Conservation (phyloP, 495 filamentous ascomycete species). For the Zalerion maritima region DNA sequence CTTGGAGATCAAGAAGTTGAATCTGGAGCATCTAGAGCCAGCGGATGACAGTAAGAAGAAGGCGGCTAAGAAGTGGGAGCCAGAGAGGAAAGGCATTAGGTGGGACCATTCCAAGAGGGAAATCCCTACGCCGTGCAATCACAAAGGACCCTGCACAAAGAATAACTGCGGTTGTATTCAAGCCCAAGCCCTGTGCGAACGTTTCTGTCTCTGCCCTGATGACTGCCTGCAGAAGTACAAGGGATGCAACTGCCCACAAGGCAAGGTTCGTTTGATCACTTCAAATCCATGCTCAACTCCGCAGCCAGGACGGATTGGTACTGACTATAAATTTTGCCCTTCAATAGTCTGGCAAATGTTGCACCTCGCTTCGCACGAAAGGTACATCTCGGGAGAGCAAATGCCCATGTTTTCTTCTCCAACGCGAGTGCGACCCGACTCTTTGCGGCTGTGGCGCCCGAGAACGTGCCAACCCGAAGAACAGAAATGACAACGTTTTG, state of each 20-base stretch:
- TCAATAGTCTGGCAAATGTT: too few relatives aligned
- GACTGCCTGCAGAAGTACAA: constrained; percentile 48
- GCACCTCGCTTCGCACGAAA: too few relatives aligned
- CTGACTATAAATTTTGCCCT: too few relatives aligned
- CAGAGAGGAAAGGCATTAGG: constrained; percentile 29
- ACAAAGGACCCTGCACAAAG: constrained; percentile 32
- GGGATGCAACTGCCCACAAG: constrained; percentile 45
- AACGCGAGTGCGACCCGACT: constrained; percentile 58
- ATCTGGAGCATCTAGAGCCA: constrained; percentile 14
- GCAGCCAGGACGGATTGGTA: too few relatives aligned
- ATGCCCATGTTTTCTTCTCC: constrained; percentile 44
- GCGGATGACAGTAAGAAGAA: constrained; percentile 36
- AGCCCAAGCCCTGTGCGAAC: constrained; percentile 47
- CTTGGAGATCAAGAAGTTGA: constrained; percentile 25
- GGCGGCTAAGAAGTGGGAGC: constrained; percentile 29
- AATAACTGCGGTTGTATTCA: constrained; percentile 37
- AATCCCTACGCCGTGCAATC: constrained; percentile 26
- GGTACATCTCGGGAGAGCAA: constrained; percentile 33
- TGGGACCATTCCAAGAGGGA: constrained; percentile 29
- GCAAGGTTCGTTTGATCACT: too few relatives aligned
- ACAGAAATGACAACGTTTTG: constrained; percentile 36
- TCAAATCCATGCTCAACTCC: too few relatives aligned
- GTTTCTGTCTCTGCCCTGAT: constrained; percentile 45
- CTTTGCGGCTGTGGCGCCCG: constrained; percentile 52
- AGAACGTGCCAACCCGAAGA: constrained; percentile 46